phyloP scores from a whole-genome alignment of 2,329 filamentous ascomycete species.

The Aspergillus pseudotamarii region DNA sequence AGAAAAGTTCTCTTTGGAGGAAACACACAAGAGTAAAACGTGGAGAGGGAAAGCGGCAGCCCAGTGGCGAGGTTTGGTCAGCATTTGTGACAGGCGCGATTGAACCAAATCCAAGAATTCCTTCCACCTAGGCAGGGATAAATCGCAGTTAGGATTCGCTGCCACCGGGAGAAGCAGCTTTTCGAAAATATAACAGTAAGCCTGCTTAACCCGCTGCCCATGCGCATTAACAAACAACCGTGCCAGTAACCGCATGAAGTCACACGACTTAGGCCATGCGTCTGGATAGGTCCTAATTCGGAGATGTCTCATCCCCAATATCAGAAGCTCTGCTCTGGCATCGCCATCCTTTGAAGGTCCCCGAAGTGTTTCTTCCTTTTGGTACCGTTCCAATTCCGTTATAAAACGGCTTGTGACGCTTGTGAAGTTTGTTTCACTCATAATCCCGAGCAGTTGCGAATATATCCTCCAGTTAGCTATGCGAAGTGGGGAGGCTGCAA shows the following conservation, averaged over 20 bases:
- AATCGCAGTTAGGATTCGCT: slow-evolving; percentile 74
- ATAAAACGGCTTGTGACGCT: slow-evolving; percentile 83
- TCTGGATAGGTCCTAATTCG: slow-evolving; percentile 74
- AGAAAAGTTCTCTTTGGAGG: slow-evolving; percentile 78
- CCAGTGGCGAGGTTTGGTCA: slow-evolving; percentile 93
- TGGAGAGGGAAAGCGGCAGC: slow-evolving; percentile 83
- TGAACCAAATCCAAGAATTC: slow-evolving; percentile 80
- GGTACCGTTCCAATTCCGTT: slow-evolving; percentile 73
- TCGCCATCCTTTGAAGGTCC: slow-evolving; percentile 64
- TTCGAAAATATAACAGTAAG: slow-evolving; percentile 90
- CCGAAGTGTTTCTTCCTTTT: slow-evolving; percentile 67
- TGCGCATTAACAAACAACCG: slow-evolving; percentile 83
- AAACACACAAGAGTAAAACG: slow-evolving; percentile 83
- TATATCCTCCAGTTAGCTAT: slow-evolving; percentile 97
- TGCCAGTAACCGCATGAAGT: slow-evolving; percentile 81
- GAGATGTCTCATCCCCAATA: slow-evolving; percentile 89
- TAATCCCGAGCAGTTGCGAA: slow-evolving; percentile 87
- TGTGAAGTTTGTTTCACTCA: slow-evolving; percentile 90
- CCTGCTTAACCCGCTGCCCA: slow-evolving; percentile 86
- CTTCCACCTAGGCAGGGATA: slow-evolving; percentile 82
- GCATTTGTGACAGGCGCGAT: slow-evolving; percentile 78
- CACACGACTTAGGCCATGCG: slow-evolving; percentile 82
- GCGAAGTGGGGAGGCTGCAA: slow-evolving; percentile 71
- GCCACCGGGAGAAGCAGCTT: slow-evolving; percentile 85
- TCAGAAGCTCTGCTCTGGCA: slow-evolving; percentile 79